Evolutionary conservation across 2,329 filamentous ascomycete genomes (phyloP), one percentile per base, ranked within the genome.

Genomic region (Madurella fahalii): DNA sequence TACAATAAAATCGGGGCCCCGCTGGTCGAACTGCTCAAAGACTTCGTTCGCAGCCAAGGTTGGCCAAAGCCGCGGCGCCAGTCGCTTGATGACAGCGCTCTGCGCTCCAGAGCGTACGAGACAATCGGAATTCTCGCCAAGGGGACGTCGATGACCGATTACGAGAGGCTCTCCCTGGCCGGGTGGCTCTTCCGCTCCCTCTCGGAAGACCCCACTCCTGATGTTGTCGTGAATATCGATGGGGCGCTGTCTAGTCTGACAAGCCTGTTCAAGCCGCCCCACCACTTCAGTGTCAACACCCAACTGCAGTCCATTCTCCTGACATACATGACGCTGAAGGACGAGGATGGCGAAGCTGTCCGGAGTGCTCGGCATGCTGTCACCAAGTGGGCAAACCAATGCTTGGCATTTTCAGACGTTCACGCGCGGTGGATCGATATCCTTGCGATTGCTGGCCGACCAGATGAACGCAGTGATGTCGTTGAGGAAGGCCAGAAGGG

Each of bases 401-500:
- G 90, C 64, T 76, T 99, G 5, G 82, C 87, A 1, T 96, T 90
- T 63, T 79, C 79, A 17, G 90, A 96, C 64, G 78, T 90, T 9
- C 77, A 86, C 39, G 94, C 84, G 25, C 83, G 94, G 47, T 96
- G 90, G 89, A 88, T 96, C 45, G 84, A 96, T 68, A 81, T 97
- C 15, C 77, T 96, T 47, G 93, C 92, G 8, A 75, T 94, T 9
- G 84, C 82, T 15, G 85, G 85, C 12, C 78, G 79, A 2, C 70
- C 74, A 2, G 80, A 83, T 48, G 87, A 92, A 67, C 82, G 88
- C 44, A 87, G 85, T 57, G 93, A 97, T 66, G 85, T 97, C 2
- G 72, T 89, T 1, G 94, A 99, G 67, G 93, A 97, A 72, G 94
- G 91, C 1, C 85, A 84, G 58, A 92, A 90, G 69, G 94, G 94